Conservation (phyloP, 106 monocot genomes). For the Hemerocallis citrina region DNA sequence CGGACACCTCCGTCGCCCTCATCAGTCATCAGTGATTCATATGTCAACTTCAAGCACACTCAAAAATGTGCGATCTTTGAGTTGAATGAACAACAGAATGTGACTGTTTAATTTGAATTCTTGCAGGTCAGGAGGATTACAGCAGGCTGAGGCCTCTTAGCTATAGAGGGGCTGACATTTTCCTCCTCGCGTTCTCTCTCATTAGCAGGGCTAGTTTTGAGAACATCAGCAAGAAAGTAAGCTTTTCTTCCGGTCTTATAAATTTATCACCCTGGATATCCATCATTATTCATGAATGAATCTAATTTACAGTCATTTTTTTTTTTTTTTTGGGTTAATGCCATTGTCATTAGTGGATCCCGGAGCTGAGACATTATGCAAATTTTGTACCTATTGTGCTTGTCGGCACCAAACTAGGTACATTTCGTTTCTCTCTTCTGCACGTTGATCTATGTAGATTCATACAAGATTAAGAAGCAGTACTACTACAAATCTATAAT, state of each 20-base stretch:
- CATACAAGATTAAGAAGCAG: too few species aligned
- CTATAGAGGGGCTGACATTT: constrained; percentile 35
- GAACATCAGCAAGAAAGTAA: constrained; percentile 60
- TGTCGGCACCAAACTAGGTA: constrained; percentile 9
- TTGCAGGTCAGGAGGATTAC: constrained; percentile 48
- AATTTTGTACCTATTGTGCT: neutral
- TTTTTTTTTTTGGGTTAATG: neutral
- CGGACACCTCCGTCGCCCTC: too few species aligned
- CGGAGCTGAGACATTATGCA: constrained; percentile 3
- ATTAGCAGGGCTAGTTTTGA: constrained; percentile 72
- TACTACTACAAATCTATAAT: too few species aligned
- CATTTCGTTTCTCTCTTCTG: neutral
- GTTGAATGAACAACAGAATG: neutral
- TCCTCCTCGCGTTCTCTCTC: constrained; percentile 55
- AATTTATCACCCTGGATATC: neutral
- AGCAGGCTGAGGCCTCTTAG: constrained; percentile 51
- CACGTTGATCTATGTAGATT: too few species aligned
- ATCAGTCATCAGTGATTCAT: neutral
- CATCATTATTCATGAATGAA: neutral
- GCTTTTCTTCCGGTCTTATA: neutral
- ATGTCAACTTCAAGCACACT: neutral
- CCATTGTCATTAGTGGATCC: neutral
- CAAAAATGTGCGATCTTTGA: neutral
- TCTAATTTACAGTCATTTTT: neutral
- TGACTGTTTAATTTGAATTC: neutral